Base-by-base conservation (phyloP, 2,329 filamentous ascomycete species). In the Stemphylium lycopersici region DNA sequence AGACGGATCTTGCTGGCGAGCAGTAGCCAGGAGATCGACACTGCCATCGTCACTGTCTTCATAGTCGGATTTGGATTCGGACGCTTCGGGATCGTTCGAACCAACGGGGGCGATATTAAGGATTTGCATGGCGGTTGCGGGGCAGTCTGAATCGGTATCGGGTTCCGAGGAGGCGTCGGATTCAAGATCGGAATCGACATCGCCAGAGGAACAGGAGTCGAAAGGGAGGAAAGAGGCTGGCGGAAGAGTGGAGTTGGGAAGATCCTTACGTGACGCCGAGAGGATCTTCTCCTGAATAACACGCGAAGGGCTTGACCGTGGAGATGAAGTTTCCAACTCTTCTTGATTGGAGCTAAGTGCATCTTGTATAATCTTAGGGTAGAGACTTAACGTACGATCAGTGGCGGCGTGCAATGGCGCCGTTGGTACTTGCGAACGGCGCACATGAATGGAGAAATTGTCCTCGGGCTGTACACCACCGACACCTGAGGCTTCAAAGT, bases 231-330 rank as follows among this genome's bases (percentile, higher is more conserved):
- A 79, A 0, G 78, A 77, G 0, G 79, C 75, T 1, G 78, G 77
- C 2, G 80, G 80, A 1, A 82, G 71, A 6, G 62, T 50, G 0
- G 79, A 80, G 11, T 72, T 77, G 0, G 77, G 76, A 6, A 81
- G 42, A 81, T 93, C 45, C 78, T 93, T 44, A 80, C 88, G 52
- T 83, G 93, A 58, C 77, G 89, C 52, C 80, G 91, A 61, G 77
- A 88, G 37, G 80, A 88, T 67, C 80, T 93, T 18, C 77, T 96
- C 18, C 74, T 83, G 52, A 87, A 96, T 79, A 1, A 68, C 48
- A 2, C 55, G 54, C 34, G 58, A 62, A 4, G 55, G 47, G 12
- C 54, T 57, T 10, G 50, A 12, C 4, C 54, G 46, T 22, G 46
- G 37, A 26, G 48, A 29, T 45, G 54, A 16, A 18, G 48, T 29